Percentiles rank a stretch among this genome's conserved stretches.
Conservation (phyloP, 2,329 filamentous ascomycete species). For the Epichloe sp. region DNA sequence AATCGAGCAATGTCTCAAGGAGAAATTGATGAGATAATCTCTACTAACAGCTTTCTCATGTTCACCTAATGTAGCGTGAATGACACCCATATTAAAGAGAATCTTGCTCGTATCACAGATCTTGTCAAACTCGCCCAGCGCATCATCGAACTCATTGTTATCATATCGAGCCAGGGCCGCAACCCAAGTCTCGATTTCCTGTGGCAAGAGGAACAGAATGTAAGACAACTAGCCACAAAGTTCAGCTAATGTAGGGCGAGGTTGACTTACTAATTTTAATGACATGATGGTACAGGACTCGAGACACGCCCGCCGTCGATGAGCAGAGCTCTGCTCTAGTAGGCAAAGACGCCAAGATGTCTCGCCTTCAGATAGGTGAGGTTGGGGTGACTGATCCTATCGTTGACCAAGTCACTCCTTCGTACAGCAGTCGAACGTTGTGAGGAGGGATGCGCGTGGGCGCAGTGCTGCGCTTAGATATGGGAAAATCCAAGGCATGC, state of each 20-base stretch:
- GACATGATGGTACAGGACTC: constrained; percentile 29
- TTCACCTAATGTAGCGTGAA: constrained; percentile 90
- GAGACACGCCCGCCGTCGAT: constrained; percentile 1
- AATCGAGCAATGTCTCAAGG: neutral
- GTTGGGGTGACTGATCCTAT: neutral
- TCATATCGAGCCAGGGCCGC: constrained; percentile 83
- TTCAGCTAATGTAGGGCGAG: neutral
- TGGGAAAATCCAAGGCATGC: neutral
- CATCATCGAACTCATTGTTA: constrained; percentile 92
- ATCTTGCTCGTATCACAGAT: constrained; percentile 97
- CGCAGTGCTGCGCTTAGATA: neutral
- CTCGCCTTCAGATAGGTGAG: neutral
- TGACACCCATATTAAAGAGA: constrained; percentile 95
- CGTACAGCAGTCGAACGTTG: neutral
- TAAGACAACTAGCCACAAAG: neutral
- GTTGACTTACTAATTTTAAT: constrained; percentile 42
- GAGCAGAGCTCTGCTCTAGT: neutral
- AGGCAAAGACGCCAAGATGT: neutral
- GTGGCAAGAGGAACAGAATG: neutral
- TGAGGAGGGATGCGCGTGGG: neutral
- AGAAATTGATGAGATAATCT: neutral
- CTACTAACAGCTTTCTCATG: constrained; percentile 81
- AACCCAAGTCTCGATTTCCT: constrained; percentile 99
- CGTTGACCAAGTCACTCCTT: neutral
- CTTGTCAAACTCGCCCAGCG: constrained; percentile 67